Percentiles rank a stretch among this genome's conserved stretches.
phyloP scores from a whole-genome alignment of 805 yeast species.

The Metschnikowia santaceciliae region DNA sequence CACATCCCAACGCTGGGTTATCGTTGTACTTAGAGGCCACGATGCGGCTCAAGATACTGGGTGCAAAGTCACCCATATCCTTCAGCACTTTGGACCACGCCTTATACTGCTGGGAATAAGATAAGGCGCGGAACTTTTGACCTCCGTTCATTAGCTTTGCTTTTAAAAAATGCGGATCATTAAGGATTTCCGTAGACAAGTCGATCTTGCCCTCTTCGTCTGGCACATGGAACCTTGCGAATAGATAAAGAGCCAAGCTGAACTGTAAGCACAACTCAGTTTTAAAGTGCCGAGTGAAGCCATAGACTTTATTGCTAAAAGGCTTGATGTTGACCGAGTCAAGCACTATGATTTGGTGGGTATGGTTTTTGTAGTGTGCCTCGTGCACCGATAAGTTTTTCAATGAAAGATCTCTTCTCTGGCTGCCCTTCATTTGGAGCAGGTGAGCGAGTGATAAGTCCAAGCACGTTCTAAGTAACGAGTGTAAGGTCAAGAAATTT shows the following conservation, averaged over 20 bases:
- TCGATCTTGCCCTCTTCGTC: slow-evolving; percentile 24
- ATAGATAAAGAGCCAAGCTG: slow-evolving; percentile 26
- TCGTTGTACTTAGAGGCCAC: slow-evolving; percentile 11
- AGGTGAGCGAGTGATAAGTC: slow-evolving; percentile 24
- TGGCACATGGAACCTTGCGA: slow-evolving; percentile 26
- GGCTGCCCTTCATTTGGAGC: slow-evolving; percentile 19
- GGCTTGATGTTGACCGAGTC: background rate
- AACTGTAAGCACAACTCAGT: slow-evolving; percentile 27
- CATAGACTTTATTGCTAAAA: background rate
- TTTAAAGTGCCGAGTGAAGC: slow-evolving; percentile 1
- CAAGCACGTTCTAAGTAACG: slow-evolving; percentile 21
- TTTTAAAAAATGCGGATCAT: slow-evolving; percentile 12
- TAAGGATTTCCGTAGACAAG: slow-evolving; percentile 7
- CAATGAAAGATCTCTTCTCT: slow-evolving; percentile 24
- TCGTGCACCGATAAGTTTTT: slow-evolving; percentile 15
- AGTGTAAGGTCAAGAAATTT: slow-evolving; percentile 17
- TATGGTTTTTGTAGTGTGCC: background rate
- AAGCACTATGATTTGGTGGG: background rate
- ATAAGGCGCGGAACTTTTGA: slow-evolving; percentile 21
- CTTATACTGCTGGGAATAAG: slow-evolving; percentile 27
- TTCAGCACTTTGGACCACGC: slow-evolving; percentile 21
- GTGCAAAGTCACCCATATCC: slow-evolving; percentile 18
- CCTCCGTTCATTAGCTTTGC: slow-evolving; percentile 24
- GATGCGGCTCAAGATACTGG: slow-evolving; percentile 20
- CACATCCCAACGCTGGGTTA: slow-evolving; percentile 1